phyloP scores from a whole-genome alignment of 192 early-diverging fungal species.

The Coemansia sp. region DNA sequence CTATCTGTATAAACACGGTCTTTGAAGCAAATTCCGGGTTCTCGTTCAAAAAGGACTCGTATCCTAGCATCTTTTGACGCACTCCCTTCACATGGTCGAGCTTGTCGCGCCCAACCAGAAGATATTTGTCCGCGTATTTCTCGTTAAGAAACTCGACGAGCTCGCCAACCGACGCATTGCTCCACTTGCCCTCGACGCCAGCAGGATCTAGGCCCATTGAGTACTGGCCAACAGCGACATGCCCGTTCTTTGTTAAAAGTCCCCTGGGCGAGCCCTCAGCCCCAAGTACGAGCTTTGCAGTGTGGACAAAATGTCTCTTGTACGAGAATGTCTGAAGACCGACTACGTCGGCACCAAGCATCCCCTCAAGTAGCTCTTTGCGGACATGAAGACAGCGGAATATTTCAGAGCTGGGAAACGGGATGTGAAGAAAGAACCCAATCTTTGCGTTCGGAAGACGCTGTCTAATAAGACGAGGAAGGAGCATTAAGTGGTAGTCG shows the following conservation, averaged over 20 bases:
- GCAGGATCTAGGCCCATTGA: slow-evolving; percentile 92
- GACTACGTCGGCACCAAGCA: slow-evolving; percentile 85
- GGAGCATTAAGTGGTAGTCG: slow-evolving; percentile 96
- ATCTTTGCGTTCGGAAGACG: slow-evolving; percentile 84
- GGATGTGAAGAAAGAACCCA: slow-evolving; percentile 96
- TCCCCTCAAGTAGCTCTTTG: slow-evolving; percentile 85
- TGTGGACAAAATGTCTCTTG: slow-evolving; percentile 87
- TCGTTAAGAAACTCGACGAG: slow-evolving; percentile 80
- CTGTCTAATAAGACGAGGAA: slow-evolving; percentile 86
- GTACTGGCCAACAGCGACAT: slow-evolving; percentile 88
- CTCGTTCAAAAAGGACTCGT: slow-evolving; percentile 82
- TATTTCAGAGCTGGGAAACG: slow-evolving; percentile 95
- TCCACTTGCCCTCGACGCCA: slow-evolving; percentile 70
- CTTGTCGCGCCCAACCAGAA: slow-evolving; percentile 95
- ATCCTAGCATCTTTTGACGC: slow-evolving; percentile 90
- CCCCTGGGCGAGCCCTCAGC: slow-evolving; percentile 86
- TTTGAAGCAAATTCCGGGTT: slow-evolving; percentile 92
- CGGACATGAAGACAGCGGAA: slow-evolving; percentile 89
- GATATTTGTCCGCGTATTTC: slow-evolving; percentile 88
- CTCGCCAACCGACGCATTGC: slow-evolving; percentile 70
- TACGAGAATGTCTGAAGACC: slow-evolving; percentile 94
- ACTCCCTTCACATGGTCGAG: slow-evolving; percentile 96
- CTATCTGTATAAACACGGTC: slow-evolving; percentile 94
- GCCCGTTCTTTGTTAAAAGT: slow-evolving; percentile 76
- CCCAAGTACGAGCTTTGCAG: slow-evolving; percentile 86